Conservation (phyloP, 441 rosid species). For the Viola pubescens region DNA sequence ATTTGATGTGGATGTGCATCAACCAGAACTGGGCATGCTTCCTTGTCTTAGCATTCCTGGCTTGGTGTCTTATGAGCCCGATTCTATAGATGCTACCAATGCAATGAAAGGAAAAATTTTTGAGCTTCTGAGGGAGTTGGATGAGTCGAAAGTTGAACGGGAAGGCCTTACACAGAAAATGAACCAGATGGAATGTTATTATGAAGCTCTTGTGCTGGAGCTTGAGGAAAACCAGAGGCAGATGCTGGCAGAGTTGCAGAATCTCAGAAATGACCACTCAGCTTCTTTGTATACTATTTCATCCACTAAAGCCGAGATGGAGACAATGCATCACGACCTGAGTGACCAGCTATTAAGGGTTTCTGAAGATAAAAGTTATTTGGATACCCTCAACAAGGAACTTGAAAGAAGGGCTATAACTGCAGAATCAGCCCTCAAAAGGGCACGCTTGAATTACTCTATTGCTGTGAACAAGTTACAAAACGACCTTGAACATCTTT, state of each 20-base stretch:
- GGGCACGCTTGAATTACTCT: conserved; percentile 95
- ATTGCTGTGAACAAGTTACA: conserved; percentile 92
- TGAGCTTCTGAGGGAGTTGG: conserved; percentile 85
- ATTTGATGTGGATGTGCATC: conserved; percentile 58
- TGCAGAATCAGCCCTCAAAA: conserved; percentile 87
- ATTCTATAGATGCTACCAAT: conserved; percentile 45
- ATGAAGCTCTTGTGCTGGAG: conserved; percentile 93
- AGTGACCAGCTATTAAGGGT: conserved; percentile 55
- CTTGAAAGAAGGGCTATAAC: conserved; percentile 69
- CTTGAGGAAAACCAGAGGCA: conserved; percentile 97
- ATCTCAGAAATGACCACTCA: conserved; percentile 84
- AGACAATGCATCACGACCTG: conserved; percentile 56
- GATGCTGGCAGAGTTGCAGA: conserved; percentile 85
- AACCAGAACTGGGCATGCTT: conserved; percentile 70
- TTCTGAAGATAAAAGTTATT: conserved; percentile 58
- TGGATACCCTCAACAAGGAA: conserved; percentile 63
- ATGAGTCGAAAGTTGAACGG: conserved; percentile 81
- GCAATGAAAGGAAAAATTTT: conserved; percentile 71
- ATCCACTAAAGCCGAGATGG: conserved; percentile 76
- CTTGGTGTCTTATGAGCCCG: conserved; percentile 52
- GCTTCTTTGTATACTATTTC: conserved; percentile 62
- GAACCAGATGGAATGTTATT: conserved; percentile 99
- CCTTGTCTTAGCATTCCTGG: conserved; percentile 59
- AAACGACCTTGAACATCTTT: conserved; percentile 94
- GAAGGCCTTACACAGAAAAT: conserved; percentile 84